A percentile compares a stretch with the other conserved stretches of the same genome.
Evolutionary conservation across 352 stramenopile species (phyloP).

Genomic region (Phytophthora pinifolia): DNA sequence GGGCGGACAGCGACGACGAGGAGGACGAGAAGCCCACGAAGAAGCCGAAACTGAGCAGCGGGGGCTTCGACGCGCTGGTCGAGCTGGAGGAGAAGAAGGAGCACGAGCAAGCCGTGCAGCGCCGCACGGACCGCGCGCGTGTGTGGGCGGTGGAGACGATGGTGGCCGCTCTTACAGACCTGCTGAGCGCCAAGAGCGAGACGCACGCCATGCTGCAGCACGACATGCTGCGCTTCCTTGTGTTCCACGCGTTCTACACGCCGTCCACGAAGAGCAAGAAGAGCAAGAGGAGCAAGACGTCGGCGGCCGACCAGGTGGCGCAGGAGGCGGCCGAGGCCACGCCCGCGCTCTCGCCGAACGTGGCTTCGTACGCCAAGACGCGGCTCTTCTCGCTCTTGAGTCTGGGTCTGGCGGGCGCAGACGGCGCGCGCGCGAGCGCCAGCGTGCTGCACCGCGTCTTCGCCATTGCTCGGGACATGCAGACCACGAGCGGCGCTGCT

Average conservation of each 20-base stretch:
- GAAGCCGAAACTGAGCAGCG: constrained; percentile 42
- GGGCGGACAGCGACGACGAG: constrained; percentile 37
- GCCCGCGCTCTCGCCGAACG: constrained; percentile 50
- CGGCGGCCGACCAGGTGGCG: constrained; percentile 16
- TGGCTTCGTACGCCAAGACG: constrained; percentile 53
- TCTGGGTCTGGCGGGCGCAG: constrained; percentile 45
- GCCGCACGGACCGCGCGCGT: constrained; percentile 62
- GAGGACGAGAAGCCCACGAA: constrained; percentile 36
- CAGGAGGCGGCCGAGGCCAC: constrained; percentile 29
- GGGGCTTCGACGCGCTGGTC: constrained; percentile 67
- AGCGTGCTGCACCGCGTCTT: constrained; percentile 60
- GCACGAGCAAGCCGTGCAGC: constrained; percentile 49
- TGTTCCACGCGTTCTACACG: constrained; percentile 73
- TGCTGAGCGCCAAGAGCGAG: constrained; percentile 30
- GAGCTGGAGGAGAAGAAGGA: constrained; percentile 81
- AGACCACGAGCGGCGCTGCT: constrained; percentile 20
- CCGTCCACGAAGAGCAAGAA: constrained; percentile 47
- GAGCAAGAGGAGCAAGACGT: constrained; percentile 32
- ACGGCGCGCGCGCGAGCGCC: constrained; percentile 22
- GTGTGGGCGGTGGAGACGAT: constrained; percentile 78
- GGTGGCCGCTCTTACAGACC: constrained; percentile 43
- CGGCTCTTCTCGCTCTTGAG: constrained; percentile 69
- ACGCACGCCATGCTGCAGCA: constrained; percentile 38
- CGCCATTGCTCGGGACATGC: constrained; percentile 38
- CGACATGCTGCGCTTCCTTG: constrained; percentile 59